Evolutionary conservation across 2,329 filamentous ascomycete species (phyloP), one percentile per base, ranked within the genome.

Genomic region (Dactylonectria estremocensis): DNA sequence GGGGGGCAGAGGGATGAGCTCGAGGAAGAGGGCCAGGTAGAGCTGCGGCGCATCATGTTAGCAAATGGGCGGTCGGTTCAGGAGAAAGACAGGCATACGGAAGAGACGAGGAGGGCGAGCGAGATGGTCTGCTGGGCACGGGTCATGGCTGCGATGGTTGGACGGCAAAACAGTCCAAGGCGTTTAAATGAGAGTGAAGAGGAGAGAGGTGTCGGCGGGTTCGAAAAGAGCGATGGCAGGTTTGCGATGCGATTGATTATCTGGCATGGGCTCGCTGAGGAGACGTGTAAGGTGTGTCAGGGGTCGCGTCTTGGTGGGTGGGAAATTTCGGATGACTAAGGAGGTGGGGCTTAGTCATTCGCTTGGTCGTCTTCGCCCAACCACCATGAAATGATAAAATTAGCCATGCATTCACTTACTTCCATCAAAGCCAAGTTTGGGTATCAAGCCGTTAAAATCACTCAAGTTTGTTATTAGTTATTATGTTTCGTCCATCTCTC

Each of bases 51-150:
- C 10, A 56, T 50, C 8, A 45, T 31, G 64, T 78, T 69, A 77
- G 75, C 28, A 49, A 22, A 54, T 20, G 11, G 60, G 5, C 28
- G 33, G 3, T 45, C 37, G 13, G 22, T 49, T 62, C 59, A 28
- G 61, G 61, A 28, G 14, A 18, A 16, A 16, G 52, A 28, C 53
- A 35, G 43, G 60, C 90, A 76, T 91, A 98, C 95, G 43, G 95
- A 97, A 77, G 93, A 94, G 82, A 96, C 89, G 75, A 98, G 88
- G 77, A 98, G 90, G 78, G 91, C 92, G 78, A 97, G 88, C 69
- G 95, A 97, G 80, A 98, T 91, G 72, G 94, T 95, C 83, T 98
- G 95, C 81, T 94, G 92, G 22, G 96, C 96, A 83, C 95, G 94
- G 74, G 96, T 97, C 96, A 98, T 98, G 72, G 73, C 91, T 83